Base-by-base conservation (phyloP, 208 protist genomes). In the Eutreptiella sp. region DNA sequence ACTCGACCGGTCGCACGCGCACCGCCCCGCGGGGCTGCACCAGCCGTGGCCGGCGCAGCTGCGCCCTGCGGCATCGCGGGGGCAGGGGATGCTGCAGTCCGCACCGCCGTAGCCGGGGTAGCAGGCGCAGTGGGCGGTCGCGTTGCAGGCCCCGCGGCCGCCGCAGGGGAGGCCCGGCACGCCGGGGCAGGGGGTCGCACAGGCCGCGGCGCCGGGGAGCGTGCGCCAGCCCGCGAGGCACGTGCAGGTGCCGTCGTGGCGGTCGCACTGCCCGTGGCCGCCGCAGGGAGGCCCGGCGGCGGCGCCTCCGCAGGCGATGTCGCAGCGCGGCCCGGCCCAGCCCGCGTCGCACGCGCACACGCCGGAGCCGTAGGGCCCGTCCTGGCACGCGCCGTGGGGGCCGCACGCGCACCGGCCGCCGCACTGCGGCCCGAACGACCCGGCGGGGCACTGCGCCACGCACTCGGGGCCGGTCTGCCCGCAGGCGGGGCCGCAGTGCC, bases 51-150 rank as follows among this genome's bases (percentile, higher is more conserved):
- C n/a, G n/a, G n/a, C n/a, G n/a, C n/a, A n/a, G n/a, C n/a, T n/a
- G n/a, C n/a, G n/a, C n/a, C n/a, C n/a, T n/a, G n/a, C n/a, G n/a
- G n/a, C n/a, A n/a, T n/a, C n/a, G 19, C n/a, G 58, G 7, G 9
- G 54, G 61, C 61, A 67, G 16, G 9, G 21, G 9, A 7, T 23
- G 4, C 16, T 58, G 26, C 61, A 67, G 45, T 57, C 61, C 19
- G 24, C 11, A 9, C 61, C 57, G 14, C 61, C 23, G 16, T 61
- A 67, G 5, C 57, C 57, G 34, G 23, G n/a, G 5, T 64, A 14
- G 36, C 70, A 76, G 7, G 53, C n/a, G 35, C 70, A 72, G 42
- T 47, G 4, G 33, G 50, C 5, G 55, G 9, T 64, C 7, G 48
- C 58, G 5, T 7, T 5, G 16, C 42, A 35, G 32, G 48, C 58